A percentile compares a stretch with the other conserved stretches of the same genome.
Conservation (phyloP, 768 basidiomycete genomes). For the Pleurotus eryngii region DNA sequence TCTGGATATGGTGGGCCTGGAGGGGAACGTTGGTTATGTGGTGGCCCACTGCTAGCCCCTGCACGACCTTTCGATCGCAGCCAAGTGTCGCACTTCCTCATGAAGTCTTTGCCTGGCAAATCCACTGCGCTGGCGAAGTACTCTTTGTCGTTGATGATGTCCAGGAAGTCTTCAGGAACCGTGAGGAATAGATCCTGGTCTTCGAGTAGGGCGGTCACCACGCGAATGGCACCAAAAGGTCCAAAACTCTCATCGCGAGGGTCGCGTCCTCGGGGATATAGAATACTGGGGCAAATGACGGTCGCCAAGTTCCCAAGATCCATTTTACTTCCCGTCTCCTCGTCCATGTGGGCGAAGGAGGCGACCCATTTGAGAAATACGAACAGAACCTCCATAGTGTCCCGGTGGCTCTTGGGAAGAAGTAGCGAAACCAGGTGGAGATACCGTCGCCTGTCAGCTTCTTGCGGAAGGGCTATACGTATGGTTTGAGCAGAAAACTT, state of each 20-base stretch:
- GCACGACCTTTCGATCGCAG: conserved; percentile 69
- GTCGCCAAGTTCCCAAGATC: conserved; percentile 94
- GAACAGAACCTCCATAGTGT: conserved; percentile 96
- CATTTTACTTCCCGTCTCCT: conserved; percentile 98
- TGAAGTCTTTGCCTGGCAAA: conserved; percentile 89
- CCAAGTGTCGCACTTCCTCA: conserved; percentile 94
- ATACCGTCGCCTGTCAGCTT: conserved; percentile 76
- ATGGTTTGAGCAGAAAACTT: no score
- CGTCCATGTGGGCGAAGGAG: conserved; percentile 96
- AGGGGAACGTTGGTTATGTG: conserved; percentile 29
- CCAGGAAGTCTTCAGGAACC: conserved; percentile 87
- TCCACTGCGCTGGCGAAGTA: conserved; percentile 88
- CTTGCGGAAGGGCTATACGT: conserved; percentile 61
- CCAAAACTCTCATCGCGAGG: conserved; percentile 89
- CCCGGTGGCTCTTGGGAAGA: conserved; percentile 90
- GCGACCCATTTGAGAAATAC: conserved; percentile 99
- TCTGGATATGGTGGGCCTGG: conserved; percentile 41
- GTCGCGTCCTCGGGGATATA: conserved; percentile 84
- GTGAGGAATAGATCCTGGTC: conserved; percentile 94
- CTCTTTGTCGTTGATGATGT: conserved; percentile 87
- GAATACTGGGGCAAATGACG: conserved; percentile 97
- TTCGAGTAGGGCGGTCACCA: conserved; percentile 83
- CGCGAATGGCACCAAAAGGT: conserved; percentile 61
- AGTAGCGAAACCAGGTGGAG: conserved; percentile 85
- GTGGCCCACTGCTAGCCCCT: conserved; percentile 39